Percentiles rank a stretch among this genome's conserved stretches.
Conservation (phyloP, 1,284 basidiomycete genomes). For the Ustilago shanxiensis region DNA sequence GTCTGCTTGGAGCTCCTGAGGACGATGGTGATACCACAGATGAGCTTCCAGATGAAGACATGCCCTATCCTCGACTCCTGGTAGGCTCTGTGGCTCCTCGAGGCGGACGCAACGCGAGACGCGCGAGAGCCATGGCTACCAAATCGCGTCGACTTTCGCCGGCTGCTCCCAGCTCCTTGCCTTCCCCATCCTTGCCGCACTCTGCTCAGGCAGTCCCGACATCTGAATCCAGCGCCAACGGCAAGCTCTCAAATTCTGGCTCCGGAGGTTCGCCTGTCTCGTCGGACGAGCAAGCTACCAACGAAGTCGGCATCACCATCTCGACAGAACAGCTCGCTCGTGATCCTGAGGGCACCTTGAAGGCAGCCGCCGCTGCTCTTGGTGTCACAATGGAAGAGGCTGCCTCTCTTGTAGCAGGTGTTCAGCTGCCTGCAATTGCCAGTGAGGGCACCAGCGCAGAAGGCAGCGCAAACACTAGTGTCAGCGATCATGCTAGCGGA, state of each 20-base stretch:
- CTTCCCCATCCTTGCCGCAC: slow-evolving; percentile 38
- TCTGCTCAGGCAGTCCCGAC: slow-evolving; percentile 7
- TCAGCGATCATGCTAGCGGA: slow-evolving; percentile 21
- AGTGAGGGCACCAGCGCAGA: slow-evolving; percentile 5
- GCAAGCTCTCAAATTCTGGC: slow-evolving; percentile 24
- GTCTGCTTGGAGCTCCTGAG: slow-evolving; percentile 33
- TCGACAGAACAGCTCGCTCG: slow-evolving; percentile 56
- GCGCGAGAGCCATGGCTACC: slow-evolving; percentile 66
- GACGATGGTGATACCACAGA: slow-evolving; percentile 70
- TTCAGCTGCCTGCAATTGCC: slow-evolving; percentile 29
- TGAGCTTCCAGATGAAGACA: slow-evolving; percentile 68
- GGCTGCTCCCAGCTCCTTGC: slow-evolving; percentile 40
- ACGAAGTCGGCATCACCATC: slow-evolving; percentile 56
- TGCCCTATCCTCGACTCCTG: slow-evolving; percentile 67
- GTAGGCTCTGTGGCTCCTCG: slow-evolving; percentile 68
- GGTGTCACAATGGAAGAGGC: slow-evolving; percentile 51
- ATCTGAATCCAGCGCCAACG: slow-evolving; percentile 28
- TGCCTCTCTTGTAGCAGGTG: slow-evolving; percentile 49
- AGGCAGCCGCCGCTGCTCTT: slow-evolving; percentile 49
- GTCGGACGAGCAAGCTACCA: slow-evolving; percentile 33
- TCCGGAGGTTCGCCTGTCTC: slow-evolving; percentile 32
- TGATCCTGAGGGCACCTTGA: slow-evolving; percentile 54
- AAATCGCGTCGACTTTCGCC: slow-evolving; percentile 61
- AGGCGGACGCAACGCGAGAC: slow-evolving; percentile 63
- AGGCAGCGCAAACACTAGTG: slow-evolving; percentile 21